Percentiles rank a stretch among this genome's conserved stretches.
These are phyloP conservation scores for Sanghuangporus baumii DNA, from an alignment of 1,284 basidiomycete species.

Conservation along the genomic window DNA sequence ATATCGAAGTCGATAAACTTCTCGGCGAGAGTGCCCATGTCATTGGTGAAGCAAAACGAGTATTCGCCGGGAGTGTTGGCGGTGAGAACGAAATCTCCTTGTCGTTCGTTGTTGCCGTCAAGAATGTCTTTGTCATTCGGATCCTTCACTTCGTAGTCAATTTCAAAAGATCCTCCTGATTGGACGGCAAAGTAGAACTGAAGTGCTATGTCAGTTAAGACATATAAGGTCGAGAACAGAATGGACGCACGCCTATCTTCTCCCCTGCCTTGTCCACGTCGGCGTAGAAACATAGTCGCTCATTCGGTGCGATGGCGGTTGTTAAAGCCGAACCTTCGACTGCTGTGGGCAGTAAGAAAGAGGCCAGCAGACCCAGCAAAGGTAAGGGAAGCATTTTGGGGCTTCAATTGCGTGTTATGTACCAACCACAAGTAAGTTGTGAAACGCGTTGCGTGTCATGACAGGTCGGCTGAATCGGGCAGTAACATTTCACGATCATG, in stretches of 20 bases:
- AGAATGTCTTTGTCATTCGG: constrained; percentile 84
- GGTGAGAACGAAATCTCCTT: constrained; percentile 96
- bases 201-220: constrained; percentile 24
- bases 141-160: constrained; percentile 91
- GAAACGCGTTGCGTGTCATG: not conserved
- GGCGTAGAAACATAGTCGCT: constrained; percentile 91
- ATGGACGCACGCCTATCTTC: constrained; percentile 73
- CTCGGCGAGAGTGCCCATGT: constrained; percentile 80
- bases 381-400: constrained; percentile 5
- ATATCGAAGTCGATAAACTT: constrained; percentile 97
- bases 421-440: not conserved
- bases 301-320: constrained; percentile 80
- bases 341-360: constrained; percentile 14
- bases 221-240: constrained; percentile 10
- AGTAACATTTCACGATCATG: not conserved
- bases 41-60: constrained; percentile 97
- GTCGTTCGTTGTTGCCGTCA: constrained; percentile 82
- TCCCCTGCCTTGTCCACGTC: constrained; percentile 94
- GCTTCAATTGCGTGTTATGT: not conserved
- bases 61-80: constrained; percentile 94
- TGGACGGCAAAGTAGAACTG: constrained; percentile 54
- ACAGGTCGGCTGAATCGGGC: not conserved
- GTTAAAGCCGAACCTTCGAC: constrained; percentile 72
- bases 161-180: constrained; percentile 95
- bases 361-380: constrained; percentile 5